phyloP scores from a whole-genome alignment of 169 alveolate genomes.

The Plasmodium fragile region DNA sequence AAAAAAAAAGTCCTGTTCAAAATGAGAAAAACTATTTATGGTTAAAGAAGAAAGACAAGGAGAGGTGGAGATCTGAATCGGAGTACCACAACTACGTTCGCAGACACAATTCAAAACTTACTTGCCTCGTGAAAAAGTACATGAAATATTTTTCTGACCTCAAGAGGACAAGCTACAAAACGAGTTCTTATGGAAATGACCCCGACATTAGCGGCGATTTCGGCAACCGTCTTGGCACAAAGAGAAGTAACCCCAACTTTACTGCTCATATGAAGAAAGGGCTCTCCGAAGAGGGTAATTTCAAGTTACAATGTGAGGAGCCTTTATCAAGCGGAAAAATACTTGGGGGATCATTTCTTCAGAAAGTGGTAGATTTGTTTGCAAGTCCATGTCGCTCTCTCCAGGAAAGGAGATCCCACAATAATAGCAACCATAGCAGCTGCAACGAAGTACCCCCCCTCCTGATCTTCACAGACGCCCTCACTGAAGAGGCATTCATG shows the following conservation, averaged over 20 bases:
- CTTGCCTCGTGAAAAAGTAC: slow-evolving; percentile 41
- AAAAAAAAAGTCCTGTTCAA: slow-evolving; percentile 11
- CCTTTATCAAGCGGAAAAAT: background rate
- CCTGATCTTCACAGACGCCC: slow-evolving; percentile 13
- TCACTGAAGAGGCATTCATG: slow-evolving; percentile 39
- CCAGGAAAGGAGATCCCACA: background rate
- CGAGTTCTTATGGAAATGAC: background rate
- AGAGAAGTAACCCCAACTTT: background rate
- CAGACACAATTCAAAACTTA: slow-evolving; percentile 5
- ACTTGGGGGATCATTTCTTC: background rate
- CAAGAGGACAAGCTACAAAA: slow-evolving; percentile 13
- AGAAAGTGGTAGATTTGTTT: background rate
- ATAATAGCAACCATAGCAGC: background rate
- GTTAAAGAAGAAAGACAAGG: slow-evolving; percentile 31
- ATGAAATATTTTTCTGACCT: slow-evolving; percentile 37
- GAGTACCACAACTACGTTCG: slow-evolving; percentile 24
- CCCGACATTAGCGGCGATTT: background rate
- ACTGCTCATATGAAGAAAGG: background rate
- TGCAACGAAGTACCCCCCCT: background rate
- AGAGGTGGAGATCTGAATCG: slow-evolving; percentile 24
- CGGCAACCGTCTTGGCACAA: background rate
- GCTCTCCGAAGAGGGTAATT: background rate
- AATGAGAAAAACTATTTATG: slow-evolving; percentile 31
- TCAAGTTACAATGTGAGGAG: background rate
- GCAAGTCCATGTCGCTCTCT: background rate